These are phyloP conservation scores for Scytalidium sp. DNA, from an alignment of 2,329 filamentous ascomycete species.

Conservation along the genomic window DNA sequence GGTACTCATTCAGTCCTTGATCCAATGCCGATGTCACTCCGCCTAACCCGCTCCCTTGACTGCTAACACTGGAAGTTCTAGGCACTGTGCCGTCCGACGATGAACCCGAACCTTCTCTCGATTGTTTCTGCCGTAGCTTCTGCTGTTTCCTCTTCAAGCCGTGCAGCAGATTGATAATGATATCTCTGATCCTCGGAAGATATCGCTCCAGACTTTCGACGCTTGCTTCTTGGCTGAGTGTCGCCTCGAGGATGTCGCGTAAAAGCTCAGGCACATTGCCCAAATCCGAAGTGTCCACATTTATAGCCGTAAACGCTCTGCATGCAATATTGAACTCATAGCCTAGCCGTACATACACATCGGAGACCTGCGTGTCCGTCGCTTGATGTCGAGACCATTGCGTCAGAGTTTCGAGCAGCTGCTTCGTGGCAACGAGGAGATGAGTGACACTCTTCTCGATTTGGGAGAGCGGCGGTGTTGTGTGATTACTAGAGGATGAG, in stretches of 20 bases:
- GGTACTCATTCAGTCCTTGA: conserved; percentile 39
- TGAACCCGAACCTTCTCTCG: conserved; percentile 38
- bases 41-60: conserved; percentile 53
- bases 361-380: conserved; percentile 91
- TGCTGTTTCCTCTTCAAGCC: conserved; percentile 97
- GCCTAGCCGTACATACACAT: conserved; percentile 94
- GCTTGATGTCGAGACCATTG: conserved; percentile 94
- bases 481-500: background rate
- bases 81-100: conserved; percentile 21
- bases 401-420: conserved; percentile 93
- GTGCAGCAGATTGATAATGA: conserved; percentile 96
- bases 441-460: conserved; percentile 99
- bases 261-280: conserved; percentile 93
- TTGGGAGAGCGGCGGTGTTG: conserved; percentile 62
- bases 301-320: conserved; percentile 93
- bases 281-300: conserved; percentile 90
- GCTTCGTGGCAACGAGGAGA: conserved; percentile 94
- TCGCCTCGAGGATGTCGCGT: conserved; percentile 89
- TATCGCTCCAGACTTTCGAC: conserved; percentile 92
- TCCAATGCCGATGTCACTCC: conserved; percentile 57
- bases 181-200: conserved; percentile 90
- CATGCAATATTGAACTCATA: conserved; percentile 99
- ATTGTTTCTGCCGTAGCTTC: conserved; percentile 66
- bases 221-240: conserved; percentile 93
- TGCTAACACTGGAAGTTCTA: conserved; percentile 55